Conservation (phyloP, 805 yeast species). For the Vanderwaltozyma polyspora region DNA sequence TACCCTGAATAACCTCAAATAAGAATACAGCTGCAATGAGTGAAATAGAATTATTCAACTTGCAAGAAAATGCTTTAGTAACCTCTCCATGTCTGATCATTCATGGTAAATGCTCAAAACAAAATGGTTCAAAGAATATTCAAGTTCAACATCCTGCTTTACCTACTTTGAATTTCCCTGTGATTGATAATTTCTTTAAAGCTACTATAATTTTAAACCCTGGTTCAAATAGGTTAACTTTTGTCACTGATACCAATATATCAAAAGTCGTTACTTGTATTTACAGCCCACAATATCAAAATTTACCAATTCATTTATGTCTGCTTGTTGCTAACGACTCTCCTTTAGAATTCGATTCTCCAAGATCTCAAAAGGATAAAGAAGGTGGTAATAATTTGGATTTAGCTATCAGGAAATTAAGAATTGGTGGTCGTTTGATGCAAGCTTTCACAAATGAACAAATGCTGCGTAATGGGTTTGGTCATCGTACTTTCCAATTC, state of each 20-base stretch:
- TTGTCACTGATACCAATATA: conserved; percentile 36
- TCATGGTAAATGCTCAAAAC: conserved; percentile 34
- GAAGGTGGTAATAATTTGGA: conserved; percentile 56
- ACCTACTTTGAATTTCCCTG: conserved; percentile 64
- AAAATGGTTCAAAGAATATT: conserved; percentile 29
- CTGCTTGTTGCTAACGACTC: conserved; percentile 70
- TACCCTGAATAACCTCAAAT: no score
- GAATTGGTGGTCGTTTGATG: conserved; percentile 80
- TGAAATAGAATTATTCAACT: conserved; percentile 25
- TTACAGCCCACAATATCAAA: conserved; percentile 46
- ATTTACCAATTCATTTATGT: conserved; percentile 76
- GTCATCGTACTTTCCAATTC: conserved; percentile 66
- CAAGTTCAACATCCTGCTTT: conserved; percentile 30
- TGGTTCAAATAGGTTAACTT: conserved; percentile 49
- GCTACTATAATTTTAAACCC: conserved; percentile 59
- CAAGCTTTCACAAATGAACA: conserved; percentile 88
- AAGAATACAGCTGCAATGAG: no score
- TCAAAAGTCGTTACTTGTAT: conserved; percentile 27
- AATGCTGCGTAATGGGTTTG: conserved; percentile 68
- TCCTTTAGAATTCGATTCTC: conserved; percentile 58
- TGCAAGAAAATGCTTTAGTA: conserved; percentile 26
- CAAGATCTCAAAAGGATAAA: conserved; percentile 31
- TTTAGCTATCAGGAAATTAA: conserved; percentile 60
- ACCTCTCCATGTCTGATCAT: conserved; percentile 40
- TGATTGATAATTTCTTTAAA: conserved; percentile 62